A percentile compares a stretch with the other conserved stretches of the same genome.
These are phyloP conservation scores for Diophrys appendiculata DNA, from an alignment of 73 alveolate genomes.

Conservation along the genomic window DNA sequence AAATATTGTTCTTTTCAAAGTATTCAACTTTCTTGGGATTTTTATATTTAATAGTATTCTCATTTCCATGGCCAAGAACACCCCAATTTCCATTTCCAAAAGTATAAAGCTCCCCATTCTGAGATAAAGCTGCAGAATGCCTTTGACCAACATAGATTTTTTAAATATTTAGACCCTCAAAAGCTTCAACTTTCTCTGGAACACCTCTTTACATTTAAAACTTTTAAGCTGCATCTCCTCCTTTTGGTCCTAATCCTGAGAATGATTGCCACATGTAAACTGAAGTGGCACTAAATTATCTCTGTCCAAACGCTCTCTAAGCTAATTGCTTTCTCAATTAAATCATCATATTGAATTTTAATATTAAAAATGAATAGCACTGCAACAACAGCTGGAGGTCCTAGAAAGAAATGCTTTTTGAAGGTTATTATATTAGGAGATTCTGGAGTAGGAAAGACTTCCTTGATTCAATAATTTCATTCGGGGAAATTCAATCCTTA, in stretches of 20 bases:
- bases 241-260: too few relatives aligned
- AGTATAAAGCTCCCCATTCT: slow-evolving; percentile 63
- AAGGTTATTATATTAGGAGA: not conserved
- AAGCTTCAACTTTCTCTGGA: slow-evolving; percentile 31
- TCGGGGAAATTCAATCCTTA: slow-evolving; percentile 82
- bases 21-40: slow-evolving; percentile 53
- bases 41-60: slow-evolving; percentile 30
- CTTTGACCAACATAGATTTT: slow-evolving; percentile 53
- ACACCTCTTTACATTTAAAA: slow-evolving; percentile 38
- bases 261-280: too few relatives aligned
- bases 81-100: slow-evolving; percentile 76
- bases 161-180: slow-evolving; percentile 37
- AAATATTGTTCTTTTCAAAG: slow-evolving; percentile 40
- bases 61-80: slow-evolving; percentile 67
- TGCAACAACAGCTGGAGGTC: too few relatives aligned
- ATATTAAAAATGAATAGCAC: too few relatives aligned
- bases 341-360: too few relatives aligned
- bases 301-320: too few relatives aligned
- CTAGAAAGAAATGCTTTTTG: slow-evolving; percentile 37
- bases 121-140: slow-evolving; percentile 58
- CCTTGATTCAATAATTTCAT: slow-evolving; percentile 80
- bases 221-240: too few relatives aligned
- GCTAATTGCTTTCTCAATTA: too few relatives aligned
- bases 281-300: too few relatives aligned
- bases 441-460: slow-evolving; percentile 93